A percentile compares a stretch with the other conserved stretches of the same genome.
phyloP scores from a whole-genome alignment of 768 basidiomycete species.

The Scleroderma bovista region DNA sequence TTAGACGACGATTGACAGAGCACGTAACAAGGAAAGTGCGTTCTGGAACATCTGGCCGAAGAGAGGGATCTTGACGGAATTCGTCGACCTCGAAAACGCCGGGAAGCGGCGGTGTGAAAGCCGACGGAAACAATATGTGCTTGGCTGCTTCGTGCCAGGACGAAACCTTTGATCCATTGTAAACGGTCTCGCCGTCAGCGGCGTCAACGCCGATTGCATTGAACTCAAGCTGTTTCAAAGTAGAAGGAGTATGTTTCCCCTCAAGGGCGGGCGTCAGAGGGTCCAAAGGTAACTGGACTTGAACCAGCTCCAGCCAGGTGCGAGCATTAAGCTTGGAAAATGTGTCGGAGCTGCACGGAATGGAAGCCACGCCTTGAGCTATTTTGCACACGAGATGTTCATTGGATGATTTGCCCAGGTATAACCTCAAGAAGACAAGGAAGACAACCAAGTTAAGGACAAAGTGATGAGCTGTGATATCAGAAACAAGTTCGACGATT shows the following conservation, averaged over 20 bases:
- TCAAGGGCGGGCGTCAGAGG: constrained; percentile 14
- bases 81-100: constrained; percentile 29
- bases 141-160: constrained; percentile 87
- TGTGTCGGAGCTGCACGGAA: constrained; percentile 34
- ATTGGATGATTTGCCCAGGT: constrained; percentile 59
- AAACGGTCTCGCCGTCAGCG: constrained; percentile 49
- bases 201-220: constrained; percentile 73
- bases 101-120: constrained; percentile 53
- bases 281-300: constrained; percentile 40
- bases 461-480: constrained; percentile 33
- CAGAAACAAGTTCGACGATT: constrained; percentile 33
- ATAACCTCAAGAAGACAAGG: constrained; percentile 81
- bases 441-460: constrained; percentile 58
- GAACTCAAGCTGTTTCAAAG: constrained; percentile 56
- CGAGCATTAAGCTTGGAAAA: constrained; percentile 47
- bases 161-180: constrained; percentile 54
- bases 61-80: constrained; percentile 55
- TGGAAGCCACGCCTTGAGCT: constrained; percentile 41
- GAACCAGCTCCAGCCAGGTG: constrained; percentile 64
- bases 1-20: constrained; percentile 89
- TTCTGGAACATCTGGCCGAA: constrained; percentile 84
- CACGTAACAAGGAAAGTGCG: constrained; percentile 92
- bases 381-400: constrained; percentile 49
- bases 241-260: constrained; percentile 17
- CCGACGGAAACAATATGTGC: constrained; percentile 82